These are phyloP conservation scores for Cyamopsis tetragonoloba DNA, from an alignment of 306 rosid species.

Conservation along the genomic window DNA sequence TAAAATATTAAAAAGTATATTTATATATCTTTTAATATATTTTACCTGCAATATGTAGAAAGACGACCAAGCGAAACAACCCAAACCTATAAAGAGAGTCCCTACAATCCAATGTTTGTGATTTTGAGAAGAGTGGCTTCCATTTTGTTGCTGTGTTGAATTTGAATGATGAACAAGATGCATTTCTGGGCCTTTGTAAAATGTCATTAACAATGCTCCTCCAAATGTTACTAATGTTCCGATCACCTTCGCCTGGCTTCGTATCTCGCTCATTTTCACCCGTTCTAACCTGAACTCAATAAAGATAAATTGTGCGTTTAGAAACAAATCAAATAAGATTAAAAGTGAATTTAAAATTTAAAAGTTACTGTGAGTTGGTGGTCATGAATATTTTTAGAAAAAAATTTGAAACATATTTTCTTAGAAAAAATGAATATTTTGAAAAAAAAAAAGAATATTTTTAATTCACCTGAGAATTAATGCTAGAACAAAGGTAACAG, in stretches of 20 bases:
- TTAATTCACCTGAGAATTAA: conserved; percentile 49
- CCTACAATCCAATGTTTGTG: conserved; percentile 32
- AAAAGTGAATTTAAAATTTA: no score
- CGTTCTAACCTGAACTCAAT: conserved; percentile 37
- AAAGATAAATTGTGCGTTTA: no score
- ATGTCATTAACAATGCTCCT: conserved; percentile 64
- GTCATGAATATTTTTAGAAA: no score
- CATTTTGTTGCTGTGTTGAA: not conserved
- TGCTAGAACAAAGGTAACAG: conserved; percentile 62
- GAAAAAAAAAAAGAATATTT: not conserved
- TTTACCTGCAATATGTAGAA: conserved; percentile 42
- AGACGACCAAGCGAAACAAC: conserved; percentile 35
- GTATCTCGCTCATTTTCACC: conserved; percentile 36
- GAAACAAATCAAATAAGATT: no score
- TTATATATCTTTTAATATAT: no score
- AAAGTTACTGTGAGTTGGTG: no score
- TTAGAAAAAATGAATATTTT: not conserved
- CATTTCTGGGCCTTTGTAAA: conserved; percentile 65
- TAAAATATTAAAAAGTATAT: no score
- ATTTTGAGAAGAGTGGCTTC: not conserved
- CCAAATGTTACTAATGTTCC: conserved; percentile 43
- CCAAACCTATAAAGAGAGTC: conserved; percentile 18
- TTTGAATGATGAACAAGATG: conserved; percentile 33
- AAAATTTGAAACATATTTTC: no score
- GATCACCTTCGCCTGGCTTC: conserved; percentile 55